A percentile compares a stretch with the other conserved stretches of the same genome.
Evolutionary conservation across 257 asterid genomes (phyloP).

Genomic region (Pogostemon cablin): DNA sequence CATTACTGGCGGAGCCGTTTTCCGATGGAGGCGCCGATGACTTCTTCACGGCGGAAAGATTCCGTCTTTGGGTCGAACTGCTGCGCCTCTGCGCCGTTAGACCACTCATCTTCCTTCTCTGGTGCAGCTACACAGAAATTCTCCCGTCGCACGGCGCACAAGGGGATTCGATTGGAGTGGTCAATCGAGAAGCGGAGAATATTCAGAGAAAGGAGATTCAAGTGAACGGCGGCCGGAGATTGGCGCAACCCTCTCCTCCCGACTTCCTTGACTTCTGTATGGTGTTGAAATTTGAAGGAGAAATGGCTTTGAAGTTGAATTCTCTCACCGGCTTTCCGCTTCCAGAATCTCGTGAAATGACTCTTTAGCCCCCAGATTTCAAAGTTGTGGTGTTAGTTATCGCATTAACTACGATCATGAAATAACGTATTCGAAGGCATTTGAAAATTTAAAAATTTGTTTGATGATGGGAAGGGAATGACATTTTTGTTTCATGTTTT

Average conservation of each 20-base stretch:
- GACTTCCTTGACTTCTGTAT: not conserved
- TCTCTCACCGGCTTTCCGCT: not conserved
- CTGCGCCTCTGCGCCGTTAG: conserved; percentile 55
- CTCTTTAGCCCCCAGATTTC: not conserved
- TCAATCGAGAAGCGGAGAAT: not conserved
- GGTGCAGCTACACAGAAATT: not conserved
- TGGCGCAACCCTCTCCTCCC: not conserved
- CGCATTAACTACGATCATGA: too few species aligned
- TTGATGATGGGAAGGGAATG: too few species aligned
- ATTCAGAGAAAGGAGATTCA: not conserved
- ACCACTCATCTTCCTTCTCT: conserved; percentile 49
- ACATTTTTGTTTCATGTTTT: too few species aligned
- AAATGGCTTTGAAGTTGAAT: not conserved
- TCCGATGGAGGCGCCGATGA: conserved; percentile 51
- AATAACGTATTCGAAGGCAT: too few species aligned
- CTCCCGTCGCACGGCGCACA: not conserved
- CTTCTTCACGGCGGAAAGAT: conserved; percentile 43
- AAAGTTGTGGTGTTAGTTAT: not conserved
- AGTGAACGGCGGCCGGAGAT: not conserved
- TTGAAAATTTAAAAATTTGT: too few species aligned
- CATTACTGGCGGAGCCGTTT: conserved; percentile 52
- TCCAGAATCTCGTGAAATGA: not conserved
- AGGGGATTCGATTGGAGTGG: not conserved
- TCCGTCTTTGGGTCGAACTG: conserved; percentile 52
- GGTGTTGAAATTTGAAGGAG: not conserved